Percentiles rank a stretch among this genome's conserved stretches.
These are phyloP conservation scores for Cladochytrium replicatum DNA, from an alignment of 192 early-diverging fungal genomes.

Conservation along the genomic window DNA sequence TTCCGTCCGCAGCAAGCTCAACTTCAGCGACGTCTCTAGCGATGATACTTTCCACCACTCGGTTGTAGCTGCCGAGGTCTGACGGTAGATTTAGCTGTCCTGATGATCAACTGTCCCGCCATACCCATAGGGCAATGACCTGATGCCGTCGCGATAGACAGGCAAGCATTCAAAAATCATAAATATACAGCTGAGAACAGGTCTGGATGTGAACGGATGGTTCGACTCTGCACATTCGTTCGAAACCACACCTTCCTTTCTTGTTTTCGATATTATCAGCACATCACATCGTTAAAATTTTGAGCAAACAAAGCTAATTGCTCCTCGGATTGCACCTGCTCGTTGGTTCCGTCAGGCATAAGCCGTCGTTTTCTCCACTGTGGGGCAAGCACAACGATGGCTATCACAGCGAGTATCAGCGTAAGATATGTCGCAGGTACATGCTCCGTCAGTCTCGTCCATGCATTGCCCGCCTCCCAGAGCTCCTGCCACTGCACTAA, in stretches of 20 bases:
- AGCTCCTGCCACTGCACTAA: too few relatives aligned
- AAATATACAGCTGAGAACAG: constrained; percentile 53
- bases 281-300: constrained; percentile 44
- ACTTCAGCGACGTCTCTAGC: constrained; percentile 36
- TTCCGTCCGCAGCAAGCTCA: neutral
- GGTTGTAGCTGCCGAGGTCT: constrained; percentile 63
- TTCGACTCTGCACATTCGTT: constrained; percentile 73
- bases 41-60: constrained; percentile 67
- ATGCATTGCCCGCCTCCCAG: too few relatives aligned
- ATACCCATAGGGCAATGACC: constrained; percentile 73
- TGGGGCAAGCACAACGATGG: too few relatives aligned
- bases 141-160: too few relatives aligned
- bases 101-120: constrained; percentile 78
- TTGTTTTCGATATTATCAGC: constrained; percentile 48
- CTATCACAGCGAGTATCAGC: too few relatives aligned
- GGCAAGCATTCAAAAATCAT: constrained; percentile 70
- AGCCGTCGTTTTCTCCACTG: too few relatives aligned
- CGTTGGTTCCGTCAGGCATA: too few relatives aligned
- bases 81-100: constrained; percentile 41
- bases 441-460: too few relatives aligned
- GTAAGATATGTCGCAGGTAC: too few relatives aligned
- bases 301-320: constrained; percentile 26
- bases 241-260: constrained; percentile 58
- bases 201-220: constrained; percentile 63
- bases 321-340: too few relatives aligned